Conservation (phyloP, 768 basidiomycete genomes). For the Leccinellum rugosiceps region DNA sequence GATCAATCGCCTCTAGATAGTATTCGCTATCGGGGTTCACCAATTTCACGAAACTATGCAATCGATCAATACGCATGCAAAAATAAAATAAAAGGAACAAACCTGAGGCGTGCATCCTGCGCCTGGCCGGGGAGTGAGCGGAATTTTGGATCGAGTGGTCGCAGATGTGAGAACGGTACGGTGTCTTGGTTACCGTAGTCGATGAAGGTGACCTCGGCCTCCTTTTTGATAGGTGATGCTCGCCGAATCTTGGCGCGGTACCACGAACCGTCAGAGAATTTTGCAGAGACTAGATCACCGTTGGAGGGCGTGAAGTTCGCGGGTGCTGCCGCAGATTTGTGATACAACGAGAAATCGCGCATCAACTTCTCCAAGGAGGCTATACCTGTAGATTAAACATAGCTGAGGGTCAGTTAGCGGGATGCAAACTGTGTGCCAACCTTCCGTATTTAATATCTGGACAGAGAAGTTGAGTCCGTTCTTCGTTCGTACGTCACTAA, state of each 20-base stretch:
- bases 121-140: slow-evolving; percentile 89
- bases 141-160: slow-evolving; percentile 90
- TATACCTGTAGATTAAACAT: slow-evolving; percentile 55
- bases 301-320: slow-evolving; percentile 75
- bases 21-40: slow-evolving; percentile 83
- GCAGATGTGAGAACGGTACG: slow-evolving; percentile 75
- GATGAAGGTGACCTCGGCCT: slow-evolving; percentile 94
- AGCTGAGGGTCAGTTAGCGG: background rate
- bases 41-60: slow-evolving; percentile 78
- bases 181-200: slow-evolving; percentile 95
- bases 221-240: slow-evolving; percentile 83
- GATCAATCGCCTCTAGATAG: slow-evolving; percentile 75
- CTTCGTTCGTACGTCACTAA: slow-evolving; percentile 77
- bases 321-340: slow-evolving; percentile 61
- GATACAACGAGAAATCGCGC: slow-evolving; percentile 88
- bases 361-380: slow-evolving; percentile 91
- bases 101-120: slow-evolving; percentile 90
- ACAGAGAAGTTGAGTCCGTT: slow-evolving; percentile 87
- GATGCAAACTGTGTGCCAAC: slow-evolving; percentile 38
- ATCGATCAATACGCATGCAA: slow-evolving; percentile 1
- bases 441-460: slow-evolving; percentile 89
- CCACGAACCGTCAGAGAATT: slow-evolving; percentile 93
- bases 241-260: slow-evolving; percentile 92
- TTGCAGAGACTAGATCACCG: slow-evolving; percentile 91
- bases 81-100: slow-evolving; percentile 1